phyloP scores from a whole-genome alignment of 768 basidiomycete species.

The Pleurotus tuoliensis region DNA sequence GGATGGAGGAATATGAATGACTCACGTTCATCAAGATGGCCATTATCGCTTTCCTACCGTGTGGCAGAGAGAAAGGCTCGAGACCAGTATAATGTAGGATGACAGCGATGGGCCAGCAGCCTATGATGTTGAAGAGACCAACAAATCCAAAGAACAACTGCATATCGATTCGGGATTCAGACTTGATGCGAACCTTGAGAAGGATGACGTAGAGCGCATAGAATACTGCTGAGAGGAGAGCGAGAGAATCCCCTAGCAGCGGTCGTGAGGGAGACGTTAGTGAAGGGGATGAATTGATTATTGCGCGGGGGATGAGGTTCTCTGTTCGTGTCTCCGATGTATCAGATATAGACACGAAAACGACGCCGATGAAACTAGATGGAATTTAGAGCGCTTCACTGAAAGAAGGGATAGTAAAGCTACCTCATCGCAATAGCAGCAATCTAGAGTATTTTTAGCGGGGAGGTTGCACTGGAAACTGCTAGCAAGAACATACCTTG shows the following conservation, averaged over 20 bases:
- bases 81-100: slow-evolving; percentile 68
- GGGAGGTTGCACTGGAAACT: background rate
- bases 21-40: slow-evolving; percentile 35
- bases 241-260: slow-evolving; percentile 75
- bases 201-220: slow-evolving; percentile 88
- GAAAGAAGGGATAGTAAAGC: slow-evolving; percentile 9
- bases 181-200: slow-evolving; percentile 81
- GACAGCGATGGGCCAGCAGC: slow-evolving; percentile 74
- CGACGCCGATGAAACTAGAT: slow-evolving; percentile 72
- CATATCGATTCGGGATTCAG: slow-evolving; percentile 86
- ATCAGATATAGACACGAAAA: slow-evolving; percentile 89
- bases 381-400: background rate
- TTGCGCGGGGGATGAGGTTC: slow-evolving; percentile 11
- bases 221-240: slow-evolving; percentile 81
- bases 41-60: slow-evolving; percentile 30
- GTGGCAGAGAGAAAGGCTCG: slow-evolving; percentile 75
- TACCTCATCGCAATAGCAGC: slow-evolving; percentile 79
- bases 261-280: slow-evolving; percentile 28
- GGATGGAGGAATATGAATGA: background rate
- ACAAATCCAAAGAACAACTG: slow-evolving; percentile 95
- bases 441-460: slow-evolving; percentile 22
- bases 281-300: background rate
- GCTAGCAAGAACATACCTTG: slow-evolving; percentile 34
- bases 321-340: slow-evolving; percentile 32
- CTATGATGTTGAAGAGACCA: slow-evolving; percentile 77